These are phyloP conservation scores for Primulina tabacum DNA, from an alignment of 257 asterid species.

Conservation along the genomic window DNA sequence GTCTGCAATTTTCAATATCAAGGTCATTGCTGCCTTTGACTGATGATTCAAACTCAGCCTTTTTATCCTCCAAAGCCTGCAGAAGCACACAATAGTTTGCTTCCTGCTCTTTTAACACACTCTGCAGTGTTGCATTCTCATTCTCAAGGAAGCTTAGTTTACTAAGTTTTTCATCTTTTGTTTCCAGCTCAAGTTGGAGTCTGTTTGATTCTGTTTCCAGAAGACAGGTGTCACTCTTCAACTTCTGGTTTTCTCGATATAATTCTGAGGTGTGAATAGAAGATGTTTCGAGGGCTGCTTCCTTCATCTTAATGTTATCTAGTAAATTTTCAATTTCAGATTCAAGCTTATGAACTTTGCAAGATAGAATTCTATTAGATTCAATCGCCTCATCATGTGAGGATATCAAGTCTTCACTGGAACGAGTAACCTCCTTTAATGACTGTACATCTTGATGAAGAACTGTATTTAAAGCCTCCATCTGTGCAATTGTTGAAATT, in stretches of 20 bases:
- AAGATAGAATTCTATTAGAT: constrained; percentile 30
- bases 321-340: constrained; percentile 38
- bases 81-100: constrained; percentile 37
- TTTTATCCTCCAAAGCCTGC: constrained; percentile 52
- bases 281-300: constrained; percentile 55
- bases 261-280: constrained; percentile 45
- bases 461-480: constrained; percentile 28
- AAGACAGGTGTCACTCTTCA: constrained; percentile 40
- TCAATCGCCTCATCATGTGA: constrained; percentile 33
- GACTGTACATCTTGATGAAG: constrained; percentile 37
- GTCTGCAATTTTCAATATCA: constrained; percentile 36
- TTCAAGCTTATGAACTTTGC: constrained; percentile 41
- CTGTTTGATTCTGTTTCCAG: constrained; percentile 40
- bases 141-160: constrained; percentile 49
- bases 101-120: constrained; percentile 38
- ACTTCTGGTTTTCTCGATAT: constrained; percentile 41
- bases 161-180: constrained; percentile 45
- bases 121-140: constrained; percentile 45
- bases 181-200: constrained; percentile 48
- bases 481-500: constrained; percentile 23
- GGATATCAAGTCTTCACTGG: constrained; percentile 29
- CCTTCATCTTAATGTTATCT: constrained; percentile 52
- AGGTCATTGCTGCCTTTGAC: constrained; percentile 23
- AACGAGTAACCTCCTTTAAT: constrained; percentile 30
- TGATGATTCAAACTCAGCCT: constrained; percentile 38